A percentile compares a stretch with the other conserved stretches of the same genome.
Evolutionary conservation across 805 yeast species (phyloP).

Genomic region (Wickerhamomyces mucosus): DNA sequence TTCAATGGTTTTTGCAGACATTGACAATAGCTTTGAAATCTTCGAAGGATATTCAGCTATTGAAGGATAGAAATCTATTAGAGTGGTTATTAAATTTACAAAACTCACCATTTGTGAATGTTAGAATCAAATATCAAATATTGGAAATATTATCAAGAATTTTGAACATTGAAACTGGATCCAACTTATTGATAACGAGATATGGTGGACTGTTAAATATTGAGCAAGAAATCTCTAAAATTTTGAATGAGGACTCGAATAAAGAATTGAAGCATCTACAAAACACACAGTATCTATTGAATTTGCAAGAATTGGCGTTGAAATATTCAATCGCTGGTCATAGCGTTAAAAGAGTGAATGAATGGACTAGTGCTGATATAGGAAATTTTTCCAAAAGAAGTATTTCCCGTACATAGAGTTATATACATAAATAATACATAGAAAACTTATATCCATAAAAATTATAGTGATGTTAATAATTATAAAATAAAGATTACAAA

Average conservation of each 20-base stretch:
- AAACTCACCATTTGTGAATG: slow-evolving; percentile 39
- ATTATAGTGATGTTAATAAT: no score
- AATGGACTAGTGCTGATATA: slow-evolving; percentile 52
- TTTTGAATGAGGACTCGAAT: slow-evolving; percentile 1
- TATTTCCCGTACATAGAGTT: no score
- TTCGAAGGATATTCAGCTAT: slow-evolving; percentile 40
- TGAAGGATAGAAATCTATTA: slow-evolving; percentile 45
- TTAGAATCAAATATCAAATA: slow-evolving; percentile 31
- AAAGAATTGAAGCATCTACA: slow-evolving; percentile 7
- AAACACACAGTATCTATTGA: slow-evolving; percentile 25
- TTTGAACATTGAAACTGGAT: slow-evolving; percentile 46
- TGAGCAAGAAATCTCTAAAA: slow-evolving; percentile 22
- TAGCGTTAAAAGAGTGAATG: slow-evolving; percentile 45
- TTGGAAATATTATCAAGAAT: slow-evolving; percentile 35
- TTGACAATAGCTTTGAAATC: slow-evolving; percentile 39
- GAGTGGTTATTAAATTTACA: slow-evolving; percentile 57
- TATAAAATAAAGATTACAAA: no score
- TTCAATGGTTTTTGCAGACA: slow-evolving; percentile 55
- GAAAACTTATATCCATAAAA: no score
- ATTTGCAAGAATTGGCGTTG: slow-evolving; percentile 35
- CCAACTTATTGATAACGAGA: slow-evolving; percentile 48
- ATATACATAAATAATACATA: no score
- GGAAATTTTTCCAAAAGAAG: slow-evolving; percentile 36
- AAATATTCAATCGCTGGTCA: slow-evolving; percentile 33
- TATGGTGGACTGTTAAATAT: slow-evolving; percentile 35